Conservation (phyloP, 208 protist species). For the Acanthamoeba sp. region DNA sequence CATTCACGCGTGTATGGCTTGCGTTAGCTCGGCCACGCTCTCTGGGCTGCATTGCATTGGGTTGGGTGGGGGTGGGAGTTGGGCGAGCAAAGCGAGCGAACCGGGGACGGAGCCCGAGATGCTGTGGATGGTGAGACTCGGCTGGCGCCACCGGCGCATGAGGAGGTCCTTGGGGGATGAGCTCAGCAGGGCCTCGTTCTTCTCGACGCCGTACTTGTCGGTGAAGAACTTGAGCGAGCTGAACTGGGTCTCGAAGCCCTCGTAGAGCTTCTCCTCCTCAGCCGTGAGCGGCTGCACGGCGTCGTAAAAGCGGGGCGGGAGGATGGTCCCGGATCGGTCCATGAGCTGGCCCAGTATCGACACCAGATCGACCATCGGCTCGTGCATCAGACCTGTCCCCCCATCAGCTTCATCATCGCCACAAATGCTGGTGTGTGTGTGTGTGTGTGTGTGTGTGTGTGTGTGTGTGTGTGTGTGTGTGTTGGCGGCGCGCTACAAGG, state of each 20-base stretch:
- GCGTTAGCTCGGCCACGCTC: too few species aligned
- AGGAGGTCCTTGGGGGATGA: slow-evolving; percentile 44
- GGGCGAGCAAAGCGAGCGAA: background rate
- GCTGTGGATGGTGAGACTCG: slow-evolving; percentile 73
- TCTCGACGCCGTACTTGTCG: slow-evolving; percentile 31
- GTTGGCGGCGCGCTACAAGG: background rate
- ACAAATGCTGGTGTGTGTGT: background rate
- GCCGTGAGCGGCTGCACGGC: slow-evolving; percentile 50
- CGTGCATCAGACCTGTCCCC: slow-evolving; percentile 77
- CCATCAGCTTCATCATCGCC: too few species aligned
- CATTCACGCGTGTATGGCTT: background rate
- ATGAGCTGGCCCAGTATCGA: slow-evolving; percentile 71
- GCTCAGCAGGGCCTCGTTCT: slow-evolving; percentile 50
- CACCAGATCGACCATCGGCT: slow-evolving; percentile 79
- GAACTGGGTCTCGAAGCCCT: slow-evolving; percentile 65
- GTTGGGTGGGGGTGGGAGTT: too few species aligned
- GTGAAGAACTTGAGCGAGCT: slow-evolving; percentile 50
- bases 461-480: background rate
- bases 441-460: background rate
- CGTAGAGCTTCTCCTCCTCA: slow-evolving; percentile 69
- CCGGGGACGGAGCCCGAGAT: background rate
- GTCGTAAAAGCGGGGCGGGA: slow-evolving; percentile 81
- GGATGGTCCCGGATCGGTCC: slow-evolving; percentile 60
- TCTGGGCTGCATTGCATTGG: too few species aligned
- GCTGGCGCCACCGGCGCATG: slow-evolving; percentile 74